Conservation (phyloP, 2,329 filamentous ascomycete genomes). For the Penicillium brevicompactum region DNA sequence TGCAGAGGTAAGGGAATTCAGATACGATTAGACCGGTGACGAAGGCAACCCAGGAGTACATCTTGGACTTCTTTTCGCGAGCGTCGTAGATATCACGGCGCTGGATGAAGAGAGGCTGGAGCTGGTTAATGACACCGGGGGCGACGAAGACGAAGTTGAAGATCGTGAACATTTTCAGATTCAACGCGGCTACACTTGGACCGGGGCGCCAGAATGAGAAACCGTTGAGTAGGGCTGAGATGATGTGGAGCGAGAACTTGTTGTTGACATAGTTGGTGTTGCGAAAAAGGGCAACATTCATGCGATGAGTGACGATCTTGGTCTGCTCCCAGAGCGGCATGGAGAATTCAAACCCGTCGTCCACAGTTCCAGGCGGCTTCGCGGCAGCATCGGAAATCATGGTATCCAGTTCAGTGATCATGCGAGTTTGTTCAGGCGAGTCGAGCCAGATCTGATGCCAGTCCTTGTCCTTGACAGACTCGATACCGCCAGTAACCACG, state of each 20-base stretch:
- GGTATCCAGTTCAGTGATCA: constrained; percentile 4
- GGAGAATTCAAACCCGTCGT: constrained; percentile 11
- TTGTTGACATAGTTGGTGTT: constrained; percentile 13
- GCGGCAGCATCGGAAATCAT: constrained; percentile 6
- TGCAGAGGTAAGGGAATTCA: constrained; percentile 10
- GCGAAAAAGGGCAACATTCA: constrained; percentile 10
- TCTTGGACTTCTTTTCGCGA: constrained; percentile 12
- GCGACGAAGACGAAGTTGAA: constrained; percentile 13
- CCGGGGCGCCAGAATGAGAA: constrained; percentile 12
- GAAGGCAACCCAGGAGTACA: constrained; percentile 11
- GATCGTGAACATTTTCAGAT: constrained; percentile 12
- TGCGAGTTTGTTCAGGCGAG: constrained; percentile 4
- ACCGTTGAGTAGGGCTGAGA: constrained; percentile 6
- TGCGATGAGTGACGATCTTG: constrained; percentile 8
- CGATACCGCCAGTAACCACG: constrained; percentile 59
- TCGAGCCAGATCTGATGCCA: constrained; percentile 13
- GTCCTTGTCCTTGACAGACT: constrained; percentile 13
- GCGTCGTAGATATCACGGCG: constrained; percentile 11
- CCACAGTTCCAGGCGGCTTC: constrained; percentile 7
- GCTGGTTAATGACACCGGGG: constrained; percentile 12
- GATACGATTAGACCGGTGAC: constrained; percentile 10
- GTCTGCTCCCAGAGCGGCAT: constrained; percentile 12
- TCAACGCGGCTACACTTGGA: constrained; percentile 3
- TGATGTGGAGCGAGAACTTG: constrained; percentile 10
- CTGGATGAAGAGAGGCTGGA: constrained; percentile 10